phyloP scores from a whole-genome alignment of 2,329 filamentous ascomycete genomes.

The Fusarium burgessii region DNA sequence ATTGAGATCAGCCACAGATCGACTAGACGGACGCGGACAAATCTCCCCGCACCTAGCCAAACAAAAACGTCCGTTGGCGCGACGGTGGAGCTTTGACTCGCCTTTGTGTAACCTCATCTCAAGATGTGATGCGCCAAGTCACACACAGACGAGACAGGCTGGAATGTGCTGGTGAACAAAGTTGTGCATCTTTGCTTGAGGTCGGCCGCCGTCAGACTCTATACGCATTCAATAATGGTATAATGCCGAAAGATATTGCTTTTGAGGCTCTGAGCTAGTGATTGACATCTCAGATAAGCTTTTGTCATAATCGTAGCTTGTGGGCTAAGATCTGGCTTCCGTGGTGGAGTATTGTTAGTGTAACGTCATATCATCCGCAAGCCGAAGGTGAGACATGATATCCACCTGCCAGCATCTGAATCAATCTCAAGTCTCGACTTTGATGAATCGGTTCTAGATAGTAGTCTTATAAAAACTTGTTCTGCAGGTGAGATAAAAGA shows the following conservation, averaged over 20 bases:
- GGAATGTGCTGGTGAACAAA: not conserved
- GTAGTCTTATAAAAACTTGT: rapidly evolving
- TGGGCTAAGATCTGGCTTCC: slow-evolving; percentile 1
- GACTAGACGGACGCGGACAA: slow-evolving; percentile 8
- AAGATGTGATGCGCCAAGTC: not conserved
- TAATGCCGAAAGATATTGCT: not conserved
- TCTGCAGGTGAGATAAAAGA: not conserved
- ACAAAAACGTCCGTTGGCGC: not conserved
- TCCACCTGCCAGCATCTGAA: not conserved
- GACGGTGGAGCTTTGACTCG: slow-evolving; percentile 2
- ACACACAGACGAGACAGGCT: not conserved
- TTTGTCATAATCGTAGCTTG: slow-evolving; percentile 3
- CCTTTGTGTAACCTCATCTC: slow-evolving; percentile 5
- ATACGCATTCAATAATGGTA: not conserved
- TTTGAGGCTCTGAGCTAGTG: not conserved
- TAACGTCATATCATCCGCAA: not conserved
- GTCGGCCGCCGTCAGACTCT: slow-evolving; percentile 2
- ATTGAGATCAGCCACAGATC: not conserved
- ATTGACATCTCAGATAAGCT: slow-evolving; percentile 11
- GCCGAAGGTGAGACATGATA: slow-evolving; percentile 1
- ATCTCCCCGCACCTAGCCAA: not conserved
- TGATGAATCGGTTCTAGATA: no score
- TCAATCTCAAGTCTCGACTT: not conserved
- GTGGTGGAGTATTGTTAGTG: not conserved
- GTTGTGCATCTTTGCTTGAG: not conserved